phyloP scores from a whole-genome alignment of 2,329 filamentous ascomycete genomes.

The Coniochaeta sp. region DNA sequence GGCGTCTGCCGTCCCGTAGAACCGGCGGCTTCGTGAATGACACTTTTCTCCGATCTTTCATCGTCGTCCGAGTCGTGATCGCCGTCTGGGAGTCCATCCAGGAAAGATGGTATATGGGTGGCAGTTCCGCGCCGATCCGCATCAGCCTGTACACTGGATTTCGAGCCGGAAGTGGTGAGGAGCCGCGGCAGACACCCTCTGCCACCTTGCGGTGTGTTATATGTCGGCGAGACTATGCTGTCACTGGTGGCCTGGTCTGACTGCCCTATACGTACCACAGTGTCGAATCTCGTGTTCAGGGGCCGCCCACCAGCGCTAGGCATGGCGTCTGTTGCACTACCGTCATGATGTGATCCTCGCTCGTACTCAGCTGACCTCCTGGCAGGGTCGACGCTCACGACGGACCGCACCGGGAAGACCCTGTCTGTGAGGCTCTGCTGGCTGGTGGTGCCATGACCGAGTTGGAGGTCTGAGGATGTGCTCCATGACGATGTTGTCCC shows the following conservation, averaged over 20 bases:
- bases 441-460: constrained; percentile 17
- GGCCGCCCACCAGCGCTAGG: neutral
- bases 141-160: constrained; percentile 38
- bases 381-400: constrained; percentile 60
- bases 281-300: neutral
- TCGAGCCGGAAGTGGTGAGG: constrained; percentile 28
- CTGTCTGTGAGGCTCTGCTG: constrained; percentile 41
- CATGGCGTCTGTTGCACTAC: neutral
- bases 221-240: constrained; percentile 7
- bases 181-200: constrained; percentile 18
- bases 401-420: constrained; percentile 77
- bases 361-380: constrained; percentile 28
- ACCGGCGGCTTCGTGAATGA: constrained; percentile 6
- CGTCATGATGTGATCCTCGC: neutral
- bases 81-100: constrained; percentile 14
- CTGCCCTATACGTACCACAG: neutral
- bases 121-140: constrained; percentile 29
- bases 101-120: constrained; percentile 20
- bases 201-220: constrained; percentile 6
- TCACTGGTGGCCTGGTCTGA: neutral
- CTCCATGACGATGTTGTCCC: constrained; percentile 31
- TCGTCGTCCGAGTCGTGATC: constrained; percentile 7
- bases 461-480: constrained; percentile 31
- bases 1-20: constrained; percentile 2
- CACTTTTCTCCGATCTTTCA: neutral